These are phyloP conservation scores for Parastagonospora avenae DNA, from an alignment of 2,329 filamentous ascomycete genomes.

Conservation along the genomic window DNA sequence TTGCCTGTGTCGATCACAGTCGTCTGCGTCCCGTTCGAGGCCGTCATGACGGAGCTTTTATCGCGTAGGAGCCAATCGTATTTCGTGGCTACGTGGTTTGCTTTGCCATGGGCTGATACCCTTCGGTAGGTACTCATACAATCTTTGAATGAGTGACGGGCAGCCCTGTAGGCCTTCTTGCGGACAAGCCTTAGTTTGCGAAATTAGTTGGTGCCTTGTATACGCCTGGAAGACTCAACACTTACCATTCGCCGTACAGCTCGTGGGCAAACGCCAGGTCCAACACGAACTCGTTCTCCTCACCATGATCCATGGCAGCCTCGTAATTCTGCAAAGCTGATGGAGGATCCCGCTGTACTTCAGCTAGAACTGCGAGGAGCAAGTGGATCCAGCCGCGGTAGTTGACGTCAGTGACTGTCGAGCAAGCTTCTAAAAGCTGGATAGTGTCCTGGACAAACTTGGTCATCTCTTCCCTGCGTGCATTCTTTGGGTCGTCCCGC, in stretches of 20 bases:
- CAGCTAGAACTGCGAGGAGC: slow-evolving; percentile 70
- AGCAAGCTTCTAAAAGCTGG: slow-evolving; percentile 68
- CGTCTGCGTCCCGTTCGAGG: slow-evolving; percentile 72
- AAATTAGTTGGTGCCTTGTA: too few relatives aligned
- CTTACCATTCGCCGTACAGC: slow-evolving; percentile 68
- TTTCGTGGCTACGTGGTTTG: slow-evolving; percentile 69
- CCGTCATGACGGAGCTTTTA: slow-evolving; percentile 63
- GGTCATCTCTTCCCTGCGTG: slow-evolving; percentile 56
- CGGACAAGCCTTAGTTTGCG: slow-evolving; percentile 58
- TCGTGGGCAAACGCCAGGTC: slow-evolving; percentile 77
- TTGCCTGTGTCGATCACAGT: slow-evolving; percentile 60
- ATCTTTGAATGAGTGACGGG: slow-evolving; percentile 71
- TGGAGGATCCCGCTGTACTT: slow-evolving; percentile 61
- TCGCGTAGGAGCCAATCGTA: slow-evolving; percentile 71
- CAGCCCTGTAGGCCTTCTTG: slow-evolving; percentile 68
- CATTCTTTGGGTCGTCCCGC: slow-evolving; percentile 42
- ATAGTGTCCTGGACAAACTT: slow-evolving; percentile 61
- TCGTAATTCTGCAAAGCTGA: slow-evolving; percentile 69
- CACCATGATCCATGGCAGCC: slow-evolving; percentile 71
- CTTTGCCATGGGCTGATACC: slow-evolving; percentile 71
- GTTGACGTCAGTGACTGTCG: slow-evolving; percentile 69
- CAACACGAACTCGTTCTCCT: slow-evolving; percentile 68
- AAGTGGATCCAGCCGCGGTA: slow-evolving; percentile 72
- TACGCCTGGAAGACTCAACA: too few relatives aligned
- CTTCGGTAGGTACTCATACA: slow-evolving; percentile 71